Conservation (phyloP, 805 yeast genomes). For the Metschnikowia koreensis region DNA sequence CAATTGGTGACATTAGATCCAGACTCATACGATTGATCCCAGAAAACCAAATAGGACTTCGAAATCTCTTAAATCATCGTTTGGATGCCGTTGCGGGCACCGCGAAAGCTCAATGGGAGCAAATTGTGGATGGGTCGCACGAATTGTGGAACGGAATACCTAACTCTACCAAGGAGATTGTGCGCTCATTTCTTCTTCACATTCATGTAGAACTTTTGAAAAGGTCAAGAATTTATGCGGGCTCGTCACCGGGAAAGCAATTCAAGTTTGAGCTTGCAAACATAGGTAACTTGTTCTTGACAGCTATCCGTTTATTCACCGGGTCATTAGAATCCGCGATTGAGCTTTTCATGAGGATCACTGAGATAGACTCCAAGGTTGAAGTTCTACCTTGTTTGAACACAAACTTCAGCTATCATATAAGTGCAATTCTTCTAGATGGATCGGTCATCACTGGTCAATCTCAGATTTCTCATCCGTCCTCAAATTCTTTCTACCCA, state of each 20-base stretch:
- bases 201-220: constrained; percentile 76
- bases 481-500: constrained; percentile 22
- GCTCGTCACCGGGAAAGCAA: constrained; percentile 39
- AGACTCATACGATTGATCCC: constrained; percentile 74
- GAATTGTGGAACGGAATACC: constrained; percentile 61
- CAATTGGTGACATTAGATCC: constrained; percentile 89
- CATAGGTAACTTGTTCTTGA: constrained; percentile 78
- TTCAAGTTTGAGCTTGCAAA: constrained; percentile 78
- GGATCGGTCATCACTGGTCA: constrained; percentile 85
- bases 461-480: constrained; percentile 90
- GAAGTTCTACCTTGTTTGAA: constrained; percentile 78
- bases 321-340: constrained; percentile 85
- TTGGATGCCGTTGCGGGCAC: constrained; percentile 43
- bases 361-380: constrained; percentile 51
- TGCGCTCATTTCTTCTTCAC: constrained; percentile 74
- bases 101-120: constrained; percentile 75
- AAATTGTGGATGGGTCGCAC: constrained; percentile 77
- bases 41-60: constrained; percentile 37
- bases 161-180: constrained; percentile 63
- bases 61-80: constrained; percentile 44
- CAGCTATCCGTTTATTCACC: constrained; percentile 77
- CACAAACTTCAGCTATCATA: constrained; percentile 82
- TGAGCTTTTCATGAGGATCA: constrained; percentile 66
- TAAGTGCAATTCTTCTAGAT: constrained; percentile 68
- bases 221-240: constrained; percentile 45